Percentiles rank a stretch among this genome's conserved stretches.
Conservation (phyloP, 768 basidiomycete genomes). For the Suillus americanus region DNA sequence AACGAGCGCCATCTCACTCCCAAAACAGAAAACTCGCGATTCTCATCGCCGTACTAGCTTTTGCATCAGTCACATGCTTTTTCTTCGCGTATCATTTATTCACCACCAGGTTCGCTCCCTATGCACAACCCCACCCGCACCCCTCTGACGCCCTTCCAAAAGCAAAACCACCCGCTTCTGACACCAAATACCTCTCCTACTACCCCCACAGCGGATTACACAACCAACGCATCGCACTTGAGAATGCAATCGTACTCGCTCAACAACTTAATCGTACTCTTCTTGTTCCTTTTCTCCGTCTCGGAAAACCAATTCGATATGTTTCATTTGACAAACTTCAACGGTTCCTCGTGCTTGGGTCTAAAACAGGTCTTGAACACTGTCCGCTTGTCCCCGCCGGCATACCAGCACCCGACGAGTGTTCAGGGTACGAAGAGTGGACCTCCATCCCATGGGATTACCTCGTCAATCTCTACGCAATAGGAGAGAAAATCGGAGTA, state of each 20-base stretch:
- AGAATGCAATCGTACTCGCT: conserved; percentile 79
- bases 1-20: conserved; percentile 7
- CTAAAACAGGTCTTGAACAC: conserved; percentile 51
- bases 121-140: background rate
- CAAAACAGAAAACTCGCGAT: conserved; percentile 38
- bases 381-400: conserved; percentile 41
- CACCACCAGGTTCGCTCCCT: conserved; percentile 49
- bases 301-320: conserved; percentile 67
- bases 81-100: conserved; percentile 63
- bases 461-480: conserved; percentile 54
- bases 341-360: conserved; percentile 44
- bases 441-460: conserved; percentile 70
- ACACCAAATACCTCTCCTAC: conserved; percentile 71
- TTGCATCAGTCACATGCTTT: conserved; percentile 54
- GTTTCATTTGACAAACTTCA: conserved; percentile 50
- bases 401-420: conserved; percentile 50
- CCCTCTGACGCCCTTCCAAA: conserved; percentile 31
- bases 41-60: conserved; percentile 45
- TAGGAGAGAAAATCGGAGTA: conserved; percentile 17
- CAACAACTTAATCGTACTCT: conserved; percentile 73
- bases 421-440: conserved; percentile 57
- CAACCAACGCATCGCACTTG: conserved; percentile 84
- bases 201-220: conserved; percentile 85
- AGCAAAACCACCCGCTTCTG: conserved; percentile 26
- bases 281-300: conserved; percentile 72